phyloP scores from a whole-genome alignment of 768 basidiomycete species.

The Rhodotorula graminis region DNA sequence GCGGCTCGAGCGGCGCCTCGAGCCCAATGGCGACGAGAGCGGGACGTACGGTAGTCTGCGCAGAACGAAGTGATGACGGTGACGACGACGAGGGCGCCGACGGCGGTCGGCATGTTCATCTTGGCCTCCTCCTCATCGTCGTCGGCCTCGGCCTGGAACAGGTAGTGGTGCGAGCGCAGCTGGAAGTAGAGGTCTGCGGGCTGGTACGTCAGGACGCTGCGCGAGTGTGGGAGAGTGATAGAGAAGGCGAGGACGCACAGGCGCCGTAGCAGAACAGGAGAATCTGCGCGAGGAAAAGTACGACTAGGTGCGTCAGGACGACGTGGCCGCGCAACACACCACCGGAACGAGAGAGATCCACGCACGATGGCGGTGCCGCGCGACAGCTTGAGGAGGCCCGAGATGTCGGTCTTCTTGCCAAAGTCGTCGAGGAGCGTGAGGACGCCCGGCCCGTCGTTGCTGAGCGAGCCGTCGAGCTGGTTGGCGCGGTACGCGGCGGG shows the following conservation, averaged over 20 bases:
- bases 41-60: constrained; percentile 72
- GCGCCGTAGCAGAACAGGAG: constrained; percentile 65
- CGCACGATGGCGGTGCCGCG: constrained; percentile 69
- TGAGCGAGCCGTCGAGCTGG: constrained; percentile 22
- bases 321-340: too few species aligned
- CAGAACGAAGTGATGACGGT: constrained; percentile 82
- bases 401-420: constrained; percentile 50
- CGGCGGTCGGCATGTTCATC: constrained; percentile 69
- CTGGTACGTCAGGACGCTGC: neutral
- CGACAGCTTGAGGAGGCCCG: constrained; percentile 62
- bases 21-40: neutral
- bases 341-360: neutral
- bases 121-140: constrained; percentile 52
- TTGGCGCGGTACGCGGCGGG: constrained; percentile 69
- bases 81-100: constrained; percentile 60
- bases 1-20: too few species aligned
- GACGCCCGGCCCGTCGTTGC: neutral
- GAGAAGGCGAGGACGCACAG: constrained; percentile 36
- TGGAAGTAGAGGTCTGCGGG: constrained; percentile 68
- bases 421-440: constrained; percentile 40
- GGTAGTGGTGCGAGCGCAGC: constrained; percentile 65
- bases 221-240: neutral
- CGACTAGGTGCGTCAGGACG: neutral
- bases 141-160: constrained; percentile 55
- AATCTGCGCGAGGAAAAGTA: constrained; percentile 18